Conservation (phyloP, 148 eudicot species). For the Polygonum aviculare region DNA sequence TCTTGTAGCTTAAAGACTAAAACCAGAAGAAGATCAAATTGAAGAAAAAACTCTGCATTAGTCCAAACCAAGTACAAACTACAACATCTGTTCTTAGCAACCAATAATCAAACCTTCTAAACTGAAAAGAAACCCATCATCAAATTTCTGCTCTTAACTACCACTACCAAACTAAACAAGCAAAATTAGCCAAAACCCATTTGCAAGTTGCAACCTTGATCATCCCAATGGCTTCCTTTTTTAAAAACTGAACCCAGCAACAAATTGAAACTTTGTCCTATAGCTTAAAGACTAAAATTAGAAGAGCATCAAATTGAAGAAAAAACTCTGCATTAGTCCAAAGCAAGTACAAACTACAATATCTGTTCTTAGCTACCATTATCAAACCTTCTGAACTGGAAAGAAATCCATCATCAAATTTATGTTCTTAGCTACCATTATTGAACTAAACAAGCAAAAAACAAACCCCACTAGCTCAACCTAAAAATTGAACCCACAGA, state of each 20-base stretch:
- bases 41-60: background rate
- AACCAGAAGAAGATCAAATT: background rate
- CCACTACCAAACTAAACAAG: background rate
- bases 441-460: background rate
- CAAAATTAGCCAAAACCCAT: background rate
- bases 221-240: no score
- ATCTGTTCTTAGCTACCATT: no score
- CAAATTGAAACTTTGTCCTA: background rate
- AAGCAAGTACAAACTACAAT: background rate
- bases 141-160: background rate
- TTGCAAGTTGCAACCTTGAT: no score
- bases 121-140: background rate
- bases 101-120: background rate
- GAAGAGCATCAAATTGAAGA: background rate
- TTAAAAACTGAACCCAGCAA: background rate
- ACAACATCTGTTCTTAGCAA: background rate
- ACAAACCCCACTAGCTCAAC: background rate
- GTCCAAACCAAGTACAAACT: background rate
- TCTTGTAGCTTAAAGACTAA: background rate
- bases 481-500: no score
- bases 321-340: background rate
- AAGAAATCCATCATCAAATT: background rate
- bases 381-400: background rate
- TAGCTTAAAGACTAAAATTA: background rate
- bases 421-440: background rate